Percentiles rank a stretch among this genome's conserved stretches.
These are phyloP conservation scores for Cercospora zeina DNA, from an alignment of 2,329 filamentous ascomycete genomes.

Conservation along the genomic window DNA sequence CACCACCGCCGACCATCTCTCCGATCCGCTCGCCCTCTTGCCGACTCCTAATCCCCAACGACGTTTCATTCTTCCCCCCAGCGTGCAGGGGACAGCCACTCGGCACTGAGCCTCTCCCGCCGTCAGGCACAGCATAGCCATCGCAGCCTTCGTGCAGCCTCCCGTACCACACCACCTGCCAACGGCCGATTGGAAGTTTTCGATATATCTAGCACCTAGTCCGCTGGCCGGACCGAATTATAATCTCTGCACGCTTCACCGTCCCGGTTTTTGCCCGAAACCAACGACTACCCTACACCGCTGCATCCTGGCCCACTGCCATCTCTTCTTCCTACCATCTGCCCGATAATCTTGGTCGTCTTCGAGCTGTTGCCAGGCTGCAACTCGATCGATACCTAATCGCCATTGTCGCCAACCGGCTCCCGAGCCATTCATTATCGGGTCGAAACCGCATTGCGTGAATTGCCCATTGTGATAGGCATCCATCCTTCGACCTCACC, in stretches of 20 bases:
- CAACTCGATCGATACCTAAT: constrained; percentile 36
- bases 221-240: constrained; percentile 40
- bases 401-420: constrained; percentile 23
- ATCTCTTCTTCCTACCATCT: constrained; percentile 28
- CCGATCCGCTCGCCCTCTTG: constrained; percentile 15
- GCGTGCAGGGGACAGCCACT: constrained; percentile 25
- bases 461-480: constrained; percentile 36
- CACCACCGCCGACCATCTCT: constrained; percentile 19
- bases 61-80: constrained; percentile 22
- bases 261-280: constrained; percentile 31
- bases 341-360: constrained; percentile 33
- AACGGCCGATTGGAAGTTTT: constrained; percentile 23
- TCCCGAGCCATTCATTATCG: constrained; percentile 34
- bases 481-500: constrained; percentile 16
- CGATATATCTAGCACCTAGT: constrained; percentile 33
- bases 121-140: constrained; percentile 26
- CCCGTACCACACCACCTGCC: constrained; percentile 32
- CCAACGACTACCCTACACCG: constrained; percentile 34
- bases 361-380: constrained; percentile 37
- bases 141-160: constrained; percentile 27
- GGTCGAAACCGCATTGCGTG: constrained; percentile 35
- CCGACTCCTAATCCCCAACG: constrained; percentile 18
- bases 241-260: constrained; percentile 31
- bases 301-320: constrained; percentile 31
- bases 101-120: constrained; percentile 26